Percentiles rank a stretch among this genome's conserved stretches.
These are phyloP conservation scores for Skeletonema costatum DNA, from an alignment of 108 stramenopile species.

Conservation along the genomic window DNA sequence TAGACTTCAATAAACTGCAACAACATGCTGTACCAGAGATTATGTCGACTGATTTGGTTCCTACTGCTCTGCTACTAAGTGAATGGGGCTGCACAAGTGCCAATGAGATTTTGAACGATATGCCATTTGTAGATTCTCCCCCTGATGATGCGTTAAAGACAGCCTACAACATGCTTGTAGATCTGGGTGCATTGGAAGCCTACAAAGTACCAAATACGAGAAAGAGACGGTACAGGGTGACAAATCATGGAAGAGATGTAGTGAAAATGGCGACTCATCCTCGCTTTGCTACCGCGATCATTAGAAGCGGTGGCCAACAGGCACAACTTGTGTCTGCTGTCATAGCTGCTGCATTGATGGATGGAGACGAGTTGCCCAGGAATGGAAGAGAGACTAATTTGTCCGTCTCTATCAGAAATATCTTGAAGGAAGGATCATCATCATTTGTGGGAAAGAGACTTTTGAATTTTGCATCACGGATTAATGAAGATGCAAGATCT, in stretches of 20 bases:
- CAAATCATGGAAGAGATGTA: slow-evolving; percentile 59
- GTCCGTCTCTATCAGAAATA: slow-evolving; percentile 27
- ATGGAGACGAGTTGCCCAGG: slow-evolving; percentile 27
- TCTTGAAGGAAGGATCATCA: slow-evolving; percentile 18
- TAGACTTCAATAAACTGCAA: slow-evolving; percentile 45
- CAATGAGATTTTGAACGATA: slow-evolving; percentile 69
- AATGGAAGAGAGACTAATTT: slow-evolving; percentile 20
- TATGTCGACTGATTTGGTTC: slow-evolving; percentile 63
- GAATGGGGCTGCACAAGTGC: slow-evolving; percentile 72
- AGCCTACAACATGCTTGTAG: slow-evolving; percentile 62
- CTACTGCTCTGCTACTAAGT: slow-evolving; percentile 69
- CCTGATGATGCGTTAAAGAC: slow-evolving; percentile 44
- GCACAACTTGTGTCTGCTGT: slow-evolving; percentile 49
- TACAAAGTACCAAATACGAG: slow-evolving; percentile 45
- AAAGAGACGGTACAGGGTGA: slow-evolving; percentile 46
- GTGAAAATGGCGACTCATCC: slow-evolving; percentile 77
- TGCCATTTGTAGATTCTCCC: slow-evolving; percentile 83
- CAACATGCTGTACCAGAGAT: slow-evolving; percentile 75
- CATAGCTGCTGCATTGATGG: slow-evolving; percentile 46
- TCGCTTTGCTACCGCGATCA: slow-evolving; percentile 68
- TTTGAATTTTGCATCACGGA: slow-evolving; percentile 47
- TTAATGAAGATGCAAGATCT: slow-evolving; percentile 26
- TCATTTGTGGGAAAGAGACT: slow-evolving; percentile 26
- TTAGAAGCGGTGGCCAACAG: slow-evolving; percentile 22
- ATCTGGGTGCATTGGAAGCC: slow-evolving; percentile 59